Conservation (phyloP, 805 yeast genomes). For the Priceomyces medius region DNA sequence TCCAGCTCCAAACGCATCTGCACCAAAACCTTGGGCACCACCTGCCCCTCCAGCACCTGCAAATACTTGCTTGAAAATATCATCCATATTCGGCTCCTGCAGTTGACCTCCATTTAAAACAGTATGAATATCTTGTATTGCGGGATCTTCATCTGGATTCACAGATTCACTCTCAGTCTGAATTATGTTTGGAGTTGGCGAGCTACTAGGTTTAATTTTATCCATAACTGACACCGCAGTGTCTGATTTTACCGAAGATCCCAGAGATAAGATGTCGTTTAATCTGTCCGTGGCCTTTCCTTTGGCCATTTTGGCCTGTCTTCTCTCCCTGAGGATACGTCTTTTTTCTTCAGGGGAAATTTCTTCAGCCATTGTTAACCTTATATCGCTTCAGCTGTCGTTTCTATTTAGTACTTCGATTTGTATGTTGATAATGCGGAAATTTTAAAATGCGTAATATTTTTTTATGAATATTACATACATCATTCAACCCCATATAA, state of each 20-base stretch:
- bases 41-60: slow-evolving; percentile 13
- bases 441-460: background rate
- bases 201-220: slow-evolving; percentile 1
- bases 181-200: slow-evolving; percentile 3
- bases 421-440: background rate
- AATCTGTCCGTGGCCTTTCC: slow-evolving; percentile 56
- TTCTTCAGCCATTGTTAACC: background rate
- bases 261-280: slow-evolving; percentile 41
- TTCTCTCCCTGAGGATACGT: slow-evolving; percentile 56
- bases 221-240: slow-evolving; percentile 33
- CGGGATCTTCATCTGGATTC: slow-evolving; percentile 37
- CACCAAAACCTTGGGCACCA: slow-evolving; percentile 8
- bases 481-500: background rate
- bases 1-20: slow-evolving; percentile 22
- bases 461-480: background rate
- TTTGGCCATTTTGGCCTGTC: slow-evolving; percentile 60
- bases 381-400: background rate
- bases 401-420: background rate
- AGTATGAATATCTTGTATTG: slow-evolving; percentile 33
- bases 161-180: background rate
- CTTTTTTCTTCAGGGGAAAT: slow-evolving; percentile 54
- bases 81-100: slow-evolving; percentile 29
- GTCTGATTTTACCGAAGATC: slow-evolving; percentile 35
- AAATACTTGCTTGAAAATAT: slow-evolving; percentile 32
- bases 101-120: background rate